Conservation (phyloP, 2,329 filamentous ascomycete genomes). For the Diaporthe sp. region DNA sequence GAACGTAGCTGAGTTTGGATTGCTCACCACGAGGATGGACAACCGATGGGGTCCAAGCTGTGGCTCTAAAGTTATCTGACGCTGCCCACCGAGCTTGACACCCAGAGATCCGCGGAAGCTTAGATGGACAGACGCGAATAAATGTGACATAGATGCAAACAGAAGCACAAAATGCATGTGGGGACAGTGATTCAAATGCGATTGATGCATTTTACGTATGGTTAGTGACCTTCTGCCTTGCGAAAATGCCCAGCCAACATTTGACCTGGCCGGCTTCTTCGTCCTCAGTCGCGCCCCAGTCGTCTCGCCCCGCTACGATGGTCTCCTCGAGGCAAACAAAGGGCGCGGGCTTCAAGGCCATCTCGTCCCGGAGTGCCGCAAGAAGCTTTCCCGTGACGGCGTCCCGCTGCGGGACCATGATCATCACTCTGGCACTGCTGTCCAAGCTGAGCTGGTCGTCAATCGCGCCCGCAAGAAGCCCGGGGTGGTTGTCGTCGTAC, state of each 20-base stretch:
- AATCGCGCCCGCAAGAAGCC: constrained; percentile 78
- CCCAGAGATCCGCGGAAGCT: too few species aligned
- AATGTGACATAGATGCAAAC: background rate
- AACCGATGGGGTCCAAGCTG: background rate
- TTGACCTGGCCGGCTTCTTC: constrained; percentile 54
- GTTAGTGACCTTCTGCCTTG: constrained; percentile 37
- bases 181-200: background rate
- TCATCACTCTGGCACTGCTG: constrained; percentile 71
- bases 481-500: constrained; percentile 86
- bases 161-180: background rate
- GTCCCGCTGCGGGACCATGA: constrained; percentile 85
- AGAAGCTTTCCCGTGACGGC: constrained; percentile 72
- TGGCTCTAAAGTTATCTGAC: background rate
- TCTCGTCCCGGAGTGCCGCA: constrained; percentile 68
- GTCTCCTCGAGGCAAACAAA: constrained; percentile 68
- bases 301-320: constrained; percentile 74
- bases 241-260: constrained; percentile 77
- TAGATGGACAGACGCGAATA: background rate
- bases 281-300: constrained; percentile 72
- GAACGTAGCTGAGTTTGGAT: background rate
- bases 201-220: background rate
- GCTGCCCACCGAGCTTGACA: background rate
- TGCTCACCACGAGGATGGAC: background rate
- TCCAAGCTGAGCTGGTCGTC: constrained; percentile 70
- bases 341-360: constrained; percentile 62